Evolutionary conservation across 1,284 basidiomycete genomes (phyloP).

Genomic region (Takashimella koratensis): DNA sequence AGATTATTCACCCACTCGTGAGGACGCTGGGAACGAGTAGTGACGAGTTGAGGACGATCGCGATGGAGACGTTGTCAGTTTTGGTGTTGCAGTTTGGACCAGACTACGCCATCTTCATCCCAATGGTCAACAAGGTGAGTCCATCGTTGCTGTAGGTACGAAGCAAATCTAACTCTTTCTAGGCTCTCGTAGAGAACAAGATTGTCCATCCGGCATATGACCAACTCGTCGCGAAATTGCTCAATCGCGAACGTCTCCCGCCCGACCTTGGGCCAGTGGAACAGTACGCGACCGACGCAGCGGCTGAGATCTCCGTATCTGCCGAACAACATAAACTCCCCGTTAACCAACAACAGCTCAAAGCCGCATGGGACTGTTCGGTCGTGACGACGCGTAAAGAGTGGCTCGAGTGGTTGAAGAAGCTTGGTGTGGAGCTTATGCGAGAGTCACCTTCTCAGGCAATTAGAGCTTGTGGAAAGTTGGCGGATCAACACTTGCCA

Average conservation of each 20-base stretch:
- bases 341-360: constrained; percentile 96
- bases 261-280: constrained; percentile 55
- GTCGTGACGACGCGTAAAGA: constrained; percentile 77
- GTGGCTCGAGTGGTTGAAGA: constrained; percentile 95
- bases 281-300: constrained; percentile 41
- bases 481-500: constrained; percentile 88
- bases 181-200: constrained; percentile 74
- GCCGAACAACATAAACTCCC: constrained; percentile 80
- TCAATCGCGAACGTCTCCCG: constrained; percentile 88
- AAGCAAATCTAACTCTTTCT: constrained; percentile 3
- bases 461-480: constrained; percentile 87
- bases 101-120: constrained; percentile 96
- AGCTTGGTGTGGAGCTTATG: constrained; percentile 93
- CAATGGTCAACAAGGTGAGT: constrained; percentile 88
- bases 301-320: constrained; percentile 32
- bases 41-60: constrained; percentile 72
- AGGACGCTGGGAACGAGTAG: constrained; percentile 79
- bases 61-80: constrained; percentile 92
- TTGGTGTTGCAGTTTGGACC: constrained; percentile 89
- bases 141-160: neutral
- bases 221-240: constrained; percentile 76
- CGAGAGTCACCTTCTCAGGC: constrained; percentile 98
- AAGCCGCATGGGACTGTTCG: constrained; percentile 93
- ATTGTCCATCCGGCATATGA: constrained; percentile 87
- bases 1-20: constrained; percentile 93